Conservation (phyloP, 2,329 filamentous ascomycete species). For the Stagonosporopsis tanaceti region DNA sequence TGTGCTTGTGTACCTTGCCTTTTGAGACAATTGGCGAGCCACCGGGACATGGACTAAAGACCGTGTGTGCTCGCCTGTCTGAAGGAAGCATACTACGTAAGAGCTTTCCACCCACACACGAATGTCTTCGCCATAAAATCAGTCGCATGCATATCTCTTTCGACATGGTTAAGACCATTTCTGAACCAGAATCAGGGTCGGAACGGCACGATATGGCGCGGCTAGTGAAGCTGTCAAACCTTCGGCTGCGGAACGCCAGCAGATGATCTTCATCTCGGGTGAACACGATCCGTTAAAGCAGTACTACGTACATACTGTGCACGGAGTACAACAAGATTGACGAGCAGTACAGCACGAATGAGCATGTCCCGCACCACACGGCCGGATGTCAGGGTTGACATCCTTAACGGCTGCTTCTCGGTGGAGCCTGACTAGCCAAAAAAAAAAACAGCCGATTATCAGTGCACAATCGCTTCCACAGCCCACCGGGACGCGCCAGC, state of each 20-base stretch:
- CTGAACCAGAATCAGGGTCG: not conserved
- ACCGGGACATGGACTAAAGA: not conserved
- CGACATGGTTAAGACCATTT: not conserved
- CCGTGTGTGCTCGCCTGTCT: not conserved
- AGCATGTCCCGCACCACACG: not conserved
- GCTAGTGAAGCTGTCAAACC: not conserved
- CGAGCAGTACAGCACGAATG: not conserved
- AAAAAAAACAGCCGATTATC: not conserved
- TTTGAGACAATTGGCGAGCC: not conserved
- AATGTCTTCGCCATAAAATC: too few relatives aligned
- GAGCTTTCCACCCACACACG: not conserved
- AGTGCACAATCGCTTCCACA: not conserved
- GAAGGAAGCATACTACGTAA: not conserved
- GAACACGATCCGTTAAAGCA: not conserved
- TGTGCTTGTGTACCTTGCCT: not conserved
- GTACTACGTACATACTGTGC: too few relatives aligned
- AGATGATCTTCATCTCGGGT: not conserved
- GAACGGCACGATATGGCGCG: not conserved
- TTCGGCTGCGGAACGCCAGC: not conserved
- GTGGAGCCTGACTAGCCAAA: conserved; percentile 4
- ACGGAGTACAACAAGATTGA: not conserved
- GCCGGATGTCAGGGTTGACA: not conserved
- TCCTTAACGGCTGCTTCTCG: conserved; percentile 11
- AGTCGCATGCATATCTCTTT: too few relatives aligned
- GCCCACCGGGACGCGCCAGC: not conserved